A percentile compares a stretch with the other conserved stretches of the same genome.
phyloP scores from a whole-genome alignment of 1,284 basidiomycete genomes.

The Irpex lacteus region DNA sequence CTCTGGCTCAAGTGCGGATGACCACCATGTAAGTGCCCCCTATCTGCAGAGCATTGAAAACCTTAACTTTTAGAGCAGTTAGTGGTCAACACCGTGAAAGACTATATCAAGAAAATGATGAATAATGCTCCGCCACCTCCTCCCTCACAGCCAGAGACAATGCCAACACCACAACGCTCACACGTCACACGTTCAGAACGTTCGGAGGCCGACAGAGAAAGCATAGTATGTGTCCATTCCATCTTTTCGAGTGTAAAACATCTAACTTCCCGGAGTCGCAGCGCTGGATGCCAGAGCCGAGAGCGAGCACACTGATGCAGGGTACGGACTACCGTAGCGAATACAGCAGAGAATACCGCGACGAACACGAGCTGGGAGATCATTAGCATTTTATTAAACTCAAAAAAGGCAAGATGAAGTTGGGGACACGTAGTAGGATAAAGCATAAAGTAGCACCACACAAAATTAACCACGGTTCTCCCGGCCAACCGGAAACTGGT shows the following conservation, averaged over 20 bases:
- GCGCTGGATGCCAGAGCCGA: slow-evolving; percentile 20
- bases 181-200: slow-evolving; percentile 18
- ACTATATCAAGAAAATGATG: slow-evolving; percentile 64
- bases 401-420: neutral
- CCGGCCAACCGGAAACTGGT: neutral
- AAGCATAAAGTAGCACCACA: neutral
- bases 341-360: slow-evolving; percentile 12
- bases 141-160: slow-evolving; percentile 19
- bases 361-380: slow-evolving; percentile 21
- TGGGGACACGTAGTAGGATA: neutral
- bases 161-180: slow-evolving; percentile 27
- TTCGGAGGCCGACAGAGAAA: slow-evolving; percentile 16
- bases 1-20: slow-evolving; percentile 77
- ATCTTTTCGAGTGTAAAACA: no score
- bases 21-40: slow-evolving; percentile 58
- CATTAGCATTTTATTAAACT: neutral
- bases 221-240: slow-evolving; percentile 7
- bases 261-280: slow-evolving; percentile 1
- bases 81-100: slow-evolving; percentile 61
- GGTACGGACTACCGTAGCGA: slow-evolving; percentile 16
- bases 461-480: neutral
- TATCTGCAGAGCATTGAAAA: neutral
- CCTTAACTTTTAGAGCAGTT: slow-evolving; percentile 38
- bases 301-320: slow-evolving; percentile 16
- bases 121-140: slow-evolving; percentile 27